Evolutionary conservation across 1,139 yeast species (phyloP).

Genomic region (Taiozyma sp.): DNA sequence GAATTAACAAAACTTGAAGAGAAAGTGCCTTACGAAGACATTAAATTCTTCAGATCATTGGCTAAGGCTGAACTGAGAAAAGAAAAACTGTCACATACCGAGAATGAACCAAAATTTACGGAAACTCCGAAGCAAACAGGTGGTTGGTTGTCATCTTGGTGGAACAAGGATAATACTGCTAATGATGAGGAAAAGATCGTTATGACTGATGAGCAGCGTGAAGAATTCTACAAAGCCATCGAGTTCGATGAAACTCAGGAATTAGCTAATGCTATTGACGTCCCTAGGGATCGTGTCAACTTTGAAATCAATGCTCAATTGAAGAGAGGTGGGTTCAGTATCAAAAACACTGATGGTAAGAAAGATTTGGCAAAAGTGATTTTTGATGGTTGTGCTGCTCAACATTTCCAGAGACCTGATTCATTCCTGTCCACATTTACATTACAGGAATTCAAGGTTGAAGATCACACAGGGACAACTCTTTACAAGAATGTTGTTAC

Average conservation of each 20-base stretch:
- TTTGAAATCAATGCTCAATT: constrained; percentile 64
- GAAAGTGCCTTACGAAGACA: constrained; percentile 66
- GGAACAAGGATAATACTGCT: constrained; percentile 29
- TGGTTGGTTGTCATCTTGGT: constrained; percentile 62
- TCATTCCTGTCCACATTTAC: constrained; percentile 70
- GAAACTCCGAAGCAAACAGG: constrained; percentile 18
- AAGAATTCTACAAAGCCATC: constrained; percentile 89
- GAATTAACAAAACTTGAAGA: constrained; percentile 51
- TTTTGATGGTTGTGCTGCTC: constrained; percentile 78
- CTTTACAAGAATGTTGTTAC: constrained; percentile 84
- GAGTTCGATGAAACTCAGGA: constrained; percentile 76
- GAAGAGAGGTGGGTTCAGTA: constrained; percentile 69
- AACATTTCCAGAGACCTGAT: constrained; percentile 71
- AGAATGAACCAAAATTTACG: constrained; percentile 10
- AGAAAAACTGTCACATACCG: constrained; percentile 36
- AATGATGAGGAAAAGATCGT: constrained; percentile 27
- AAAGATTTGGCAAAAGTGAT: constrained; percentile 65
- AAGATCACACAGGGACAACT: constrained; percentile 75
- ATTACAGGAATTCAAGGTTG: constrained; percentile 75
- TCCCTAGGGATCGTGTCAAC: constrained; percentile 70
- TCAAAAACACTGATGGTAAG: constrained; percentile 36
- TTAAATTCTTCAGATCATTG: constrained; percentile 77
- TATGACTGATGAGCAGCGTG: constrained; percentile 61
- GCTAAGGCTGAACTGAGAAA: constrained; percentile 63
- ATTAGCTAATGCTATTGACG: constrained; percentile 46